Base-by-base conservation (phyloP, 305 asterid genomes). In the Euphrasia arctica region DNA sequence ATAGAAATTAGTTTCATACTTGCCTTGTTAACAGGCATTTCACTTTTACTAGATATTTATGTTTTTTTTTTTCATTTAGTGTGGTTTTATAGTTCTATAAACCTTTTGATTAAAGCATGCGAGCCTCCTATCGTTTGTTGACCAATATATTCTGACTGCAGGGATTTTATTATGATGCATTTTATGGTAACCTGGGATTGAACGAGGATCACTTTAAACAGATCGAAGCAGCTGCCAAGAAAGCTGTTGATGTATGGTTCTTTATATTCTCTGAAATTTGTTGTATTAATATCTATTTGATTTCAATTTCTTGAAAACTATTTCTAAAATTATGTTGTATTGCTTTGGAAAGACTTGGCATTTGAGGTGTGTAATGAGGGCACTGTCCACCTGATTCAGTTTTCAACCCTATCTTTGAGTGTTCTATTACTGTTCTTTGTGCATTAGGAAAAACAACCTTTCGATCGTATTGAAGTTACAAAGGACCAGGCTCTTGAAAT, bases 121-220 rank as follows among this genome's bases (percentile, higher is more conserved):
- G 43, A 32, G 43, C 42, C 49, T 54, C 62, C 13, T 58, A 50
- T 56, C 60, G n/a, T 59, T 31, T 65, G 60, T 54, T 51, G 69
- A 71, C 50, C n/a, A 22, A 47, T 66, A 45, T 74, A 54, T 58
- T 65, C 31, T 5, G n/a, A 8, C 28, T 72, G 69, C 85, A 90
- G 96, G 97, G 98, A 9, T 93, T 93, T 71, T 93, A 84, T 75
- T 93, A 93, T 73, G 99, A 93, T 82, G 99, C 90, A 49, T 90
- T 88, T 73, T 93, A 90, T 81, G 95, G 87, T 41, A 95, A 90
- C 34, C 76, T 93, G 74, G 92, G 99, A 56, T 72, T 93, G 85
- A 93, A 86, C 14, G 97, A 88, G 47, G 95, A 90, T 13, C 95
- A 93, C 67, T 93, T 90, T 54, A 83, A 88, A 66, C 83, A 70